These are phyloP conservation scores for Penicillium verrucosum DNA, from an alignment of 2,329 filamentous ascomycete species.

Conservation along the genomic window DNA sequence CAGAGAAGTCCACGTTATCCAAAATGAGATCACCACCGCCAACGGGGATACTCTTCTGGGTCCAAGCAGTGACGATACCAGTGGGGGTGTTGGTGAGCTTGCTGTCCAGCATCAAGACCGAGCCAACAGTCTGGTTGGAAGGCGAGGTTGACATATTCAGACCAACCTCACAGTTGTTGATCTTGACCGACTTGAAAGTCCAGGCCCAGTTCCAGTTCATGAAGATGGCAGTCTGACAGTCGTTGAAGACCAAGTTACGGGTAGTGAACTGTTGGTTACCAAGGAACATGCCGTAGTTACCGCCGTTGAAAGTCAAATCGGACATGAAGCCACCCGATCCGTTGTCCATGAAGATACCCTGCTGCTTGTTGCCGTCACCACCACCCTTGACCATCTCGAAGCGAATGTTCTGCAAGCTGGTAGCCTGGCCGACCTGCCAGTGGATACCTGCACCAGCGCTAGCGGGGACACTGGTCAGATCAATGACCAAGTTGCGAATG, in stretches of 20 bases:
- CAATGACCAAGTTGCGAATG: slow-evolving; percentile 77
- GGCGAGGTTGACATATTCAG: slow-evolving; percentile 72
- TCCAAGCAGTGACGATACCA: slow-evolving; percentile 74
- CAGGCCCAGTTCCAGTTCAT: slow-evolving; percentile 94
- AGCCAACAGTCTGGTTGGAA: slow-evolving; percentile 73
- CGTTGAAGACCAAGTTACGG: slow-evolving; percentile 77
- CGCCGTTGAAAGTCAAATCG: slow-evolving; percentile 79
- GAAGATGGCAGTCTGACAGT: slow-evolving; percentile 76
- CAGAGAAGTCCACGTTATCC: slow-evolving; percentile 83
- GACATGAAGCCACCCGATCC: slow-evolving; percentile 81
- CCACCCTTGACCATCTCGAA: slow-evolving; percentile 73
- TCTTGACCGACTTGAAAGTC: slow-evolving; percentile 71
- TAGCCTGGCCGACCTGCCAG: slow-evolving; percentile 83
- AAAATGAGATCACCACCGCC: slow-evolving; percentile 80
- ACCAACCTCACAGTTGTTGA: slow-evolving; percentile 72
- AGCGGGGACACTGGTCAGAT: slow-evolving; percentile 64
- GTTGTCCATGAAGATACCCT: slow-evolving; percentile 81
- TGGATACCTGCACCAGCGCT: slow-evolving; percentile 68
- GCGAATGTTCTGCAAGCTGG: slow-evolving; percentile 73
- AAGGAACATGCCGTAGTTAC: slow-evolving; percentile 71
- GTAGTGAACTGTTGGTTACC: slow-evolving; percentile 87
- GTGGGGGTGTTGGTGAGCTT: slow-evolving; percentile 70
- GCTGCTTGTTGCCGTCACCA: slow-evolving; percentile 63
- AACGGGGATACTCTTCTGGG: slow-evolving; percentile 55
- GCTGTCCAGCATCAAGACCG: slow-evolving; percentile 78